A percentile compares a stretch with the other conserved stretches of the same genome.
Evolutionary conservation across 495 filamentous ascomycete genomes (phyloP).

Genomic region (Thozetella sp.): DNA sequence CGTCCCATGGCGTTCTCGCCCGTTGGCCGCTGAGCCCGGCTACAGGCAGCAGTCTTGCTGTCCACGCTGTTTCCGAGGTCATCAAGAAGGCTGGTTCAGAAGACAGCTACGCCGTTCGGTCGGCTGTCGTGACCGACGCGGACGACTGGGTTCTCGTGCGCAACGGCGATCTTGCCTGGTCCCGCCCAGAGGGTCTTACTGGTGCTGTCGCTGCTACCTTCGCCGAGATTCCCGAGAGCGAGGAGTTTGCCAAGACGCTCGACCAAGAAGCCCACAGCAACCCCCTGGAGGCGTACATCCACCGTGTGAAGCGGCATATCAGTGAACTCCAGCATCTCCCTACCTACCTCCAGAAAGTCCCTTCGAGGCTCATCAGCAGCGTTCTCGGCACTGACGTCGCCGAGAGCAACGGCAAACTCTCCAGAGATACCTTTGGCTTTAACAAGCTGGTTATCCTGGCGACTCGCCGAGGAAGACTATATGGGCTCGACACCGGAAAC

Average conservation of each 20-base stretch:
- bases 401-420: conserved; percentile 50
- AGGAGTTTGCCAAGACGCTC: conserved; percentile 76
- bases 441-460: conserved; percentile 81
- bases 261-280: conserved; percentile 86
- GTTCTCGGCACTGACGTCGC: conserved; percentile 59
- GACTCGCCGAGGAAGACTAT: conserved; percentile 77
- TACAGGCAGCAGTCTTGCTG: conserved; percentile 36
- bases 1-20: conserved; percentile 72
- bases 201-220: conserved; percentile 76
- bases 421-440: conserved; percentile 83
- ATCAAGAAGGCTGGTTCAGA: conserved; percentile 55
- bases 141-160: conserved; percentile 85
- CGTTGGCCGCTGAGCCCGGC: conserved; percentile 62
- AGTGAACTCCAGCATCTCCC: conserved; percentile 81
- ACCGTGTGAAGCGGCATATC: conserved; percentile 81
- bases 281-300: conserved; percentile 76
- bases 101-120: conserved; percentile 72
- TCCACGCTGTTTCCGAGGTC: conserved; percentile 83
- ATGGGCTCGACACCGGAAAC: conserved; percentile 75
- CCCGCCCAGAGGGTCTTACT: conserved; percentile 77
- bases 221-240: conserved; percentile 71
- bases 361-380: conserved; percentile 66
- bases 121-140: conserved; percentile 64
- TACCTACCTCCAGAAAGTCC: conserved; percentile 66
- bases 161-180: conserved; percentile 81